phyloP scores from a whole-genome alignment of 2,329 filamentous ascomycete genomes.

The Penicillium sp. region DNA sequence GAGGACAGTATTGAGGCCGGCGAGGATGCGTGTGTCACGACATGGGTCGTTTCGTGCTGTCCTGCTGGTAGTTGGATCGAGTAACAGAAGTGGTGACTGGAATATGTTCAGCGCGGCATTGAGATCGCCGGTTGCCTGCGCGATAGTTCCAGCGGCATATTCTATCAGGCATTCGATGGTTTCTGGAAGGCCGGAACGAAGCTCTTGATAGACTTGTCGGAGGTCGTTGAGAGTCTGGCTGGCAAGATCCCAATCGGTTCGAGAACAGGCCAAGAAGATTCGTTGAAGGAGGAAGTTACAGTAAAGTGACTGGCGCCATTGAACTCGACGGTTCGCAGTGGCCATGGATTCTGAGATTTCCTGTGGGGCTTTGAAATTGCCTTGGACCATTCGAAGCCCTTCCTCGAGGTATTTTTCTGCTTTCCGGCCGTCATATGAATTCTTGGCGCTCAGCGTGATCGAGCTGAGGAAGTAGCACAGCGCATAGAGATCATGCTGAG shows the following conservation, averaged over 20 bases:
- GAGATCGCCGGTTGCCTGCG: constrained; percentile 72
- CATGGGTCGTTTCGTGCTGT: constrained; percentile 49
- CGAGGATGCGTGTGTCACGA: constrained; percentile 62
- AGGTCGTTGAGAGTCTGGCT: constrained; percentile 56
- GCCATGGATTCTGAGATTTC: constrained; percentile 53
- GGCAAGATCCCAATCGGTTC: constrained; percentile 66
- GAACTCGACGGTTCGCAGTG: constrained; percentile 55
- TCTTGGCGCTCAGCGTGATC: constrained; percentile 53
- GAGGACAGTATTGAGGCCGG: constrained; percentile 63
- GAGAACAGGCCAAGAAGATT: constrained; percentile 65
- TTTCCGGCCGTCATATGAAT: constrained; percentile 53
- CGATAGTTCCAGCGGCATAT: constrained; percentile 72
- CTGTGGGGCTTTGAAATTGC: constrained; percentile 42
- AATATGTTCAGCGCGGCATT: constrained; percentile 65
- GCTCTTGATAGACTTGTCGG: constrained; percentile 45
- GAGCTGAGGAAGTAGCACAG: constrained; percentile 59
- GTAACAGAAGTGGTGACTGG: constrained; percentile 56
- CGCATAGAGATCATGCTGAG: constrained; percentile 56
- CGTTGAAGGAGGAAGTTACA: constrained; percentile 69
- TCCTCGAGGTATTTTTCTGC: constrained; percentile 56
- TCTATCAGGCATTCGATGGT: constrained; percentile 54
- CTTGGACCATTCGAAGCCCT: constrained; percentile 52
- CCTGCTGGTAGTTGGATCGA: constrained; percentile 44
- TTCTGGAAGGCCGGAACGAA: constrained; percentile 40
- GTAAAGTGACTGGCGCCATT: constrained; percentile 63